Percentiles rank a stretch among this genome's conserved stretches.
phyloP scores from a whole-genome alignment of 1,284 basidiomycete genomes.

The Tilletia indica region DNA sequence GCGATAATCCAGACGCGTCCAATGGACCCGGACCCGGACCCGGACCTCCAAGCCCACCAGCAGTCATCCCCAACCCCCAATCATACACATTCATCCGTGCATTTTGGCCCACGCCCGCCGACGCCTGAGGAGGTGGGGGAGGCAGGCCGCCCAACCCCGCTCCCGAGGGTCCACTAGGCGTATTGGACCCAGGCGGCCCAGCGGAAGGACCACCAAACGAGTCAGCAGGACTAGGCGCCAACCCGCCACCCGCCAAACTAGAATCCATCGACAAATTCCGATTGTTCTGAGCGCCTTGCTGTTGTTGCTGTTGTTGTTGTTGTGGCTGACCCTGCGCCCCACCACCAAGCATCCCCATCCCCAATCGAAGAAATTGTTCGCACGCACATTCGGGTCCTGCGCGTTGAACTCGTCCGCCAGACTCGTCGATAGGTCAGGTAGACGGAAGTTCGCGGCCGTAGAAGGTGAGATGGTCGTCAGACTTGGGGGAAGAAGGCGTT shows the following conservation, averaged over 20 bases:
- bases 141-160: too few relatives aligned
- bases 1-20: too few relatives aligned
- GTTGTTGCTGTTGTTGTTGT: not conserved
- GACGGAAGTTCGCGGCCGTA: conserved; percentile 30
- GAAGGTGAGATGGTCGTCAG: conserved; percentile 27
- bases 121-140: too few relatives aligned
- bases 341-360: conserved; percentile 7
- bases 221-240: too few relatives aligned
- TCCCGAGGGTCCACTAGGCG: too few relatives aligned
- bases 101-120: not conserved
- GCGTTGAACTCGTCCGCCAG: conserved; percentile 42
- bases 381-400: conserved; percentile 24
- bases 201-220: too few relatives aligned
- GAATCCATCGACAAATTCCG: too few relatives aligned
- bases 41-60: not conserved
- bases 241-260: too few relatives aligned
- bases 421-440: conserved; percentile 43
- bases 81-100: not conserved
- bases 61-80: conserved; percentile 4
- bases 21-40: too few relatives aligned
- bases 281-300: not conserved
- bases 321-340: not conserved
- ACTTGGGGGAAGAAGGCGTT: conserved; percentile 31
- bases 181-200: too few relatives aligned
- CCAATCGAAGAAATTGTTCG: conserved; percentile 20